Percentiles rank a stretch among this genome's conserved stretches.
phyloP scores from a whole-genome alignment of 768 basidiomycete species.

The Termitomyces bulborhizus region DNA sequence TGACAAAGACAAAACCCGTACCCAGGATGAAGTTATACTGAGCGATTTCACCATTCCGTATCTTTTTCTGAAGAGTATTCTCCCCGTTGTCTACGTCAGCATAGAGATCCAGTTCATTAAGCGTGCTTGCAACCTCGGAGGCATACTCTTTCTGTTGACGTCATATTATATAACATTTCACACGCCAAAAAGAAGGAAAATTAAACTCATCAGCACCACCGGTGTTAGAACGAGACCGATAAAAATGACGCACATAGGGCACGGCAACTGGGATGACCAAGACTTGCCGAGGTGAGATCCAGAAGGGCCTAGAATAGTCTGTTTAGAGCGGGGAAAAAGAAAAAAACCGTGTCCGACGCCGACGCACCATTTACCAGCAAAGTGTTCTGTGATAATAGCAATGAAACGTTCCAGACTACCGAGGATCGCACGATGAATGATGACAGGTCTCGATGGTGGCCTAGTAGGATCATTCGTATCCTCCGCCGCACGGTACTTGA shows the following conservation, averaged over 20 bases:
- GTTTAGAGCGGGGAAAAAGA: background rate
- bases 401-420: conserved; percentile 95
- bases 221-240: background rate
- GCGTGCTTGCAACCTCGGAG: conserved; percentile 62
- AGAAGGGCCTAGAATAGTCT: conserved; percentile 74
- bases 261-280: conserved; percentile 90
- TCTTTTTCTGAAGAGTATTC: conserved; percentile 94
- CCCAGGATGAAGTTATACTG: conserved; percentile 98
- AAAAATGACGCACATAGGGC: conserved; percentile 63
- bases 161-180: background rate
- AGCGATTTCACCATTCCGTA: conserved; percentile 93
- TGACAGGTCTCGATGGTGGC: conserved; percentile 76
- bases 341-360: background rate
- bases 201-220: conserved; percentile 5
- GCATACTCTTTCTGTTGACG: conserved; percentile 80
- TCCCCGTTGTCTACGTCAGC: conserved; percentile 91
- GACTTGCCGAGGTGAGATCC: conserved; percentile 95
- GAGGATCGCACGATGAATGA: conserved; percentile 96
- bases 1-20: conserved; percentile 29
- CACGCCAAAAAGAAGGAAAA: background rate
- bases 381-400: conserved; percentile 95
- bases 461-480: conserved; percentile 53
- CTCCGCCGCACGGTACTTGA: conserved; percentile 81
- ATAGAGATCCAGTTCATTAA: conserved; percentile 68
- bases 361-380: conserved; percentile 91